A percentile compares a stretch with the other conserved stretches of the same genome.
Conservation (phyloP, 1,284 basidiomycete genomes). For the Cryptococcus sp. region DNA sequence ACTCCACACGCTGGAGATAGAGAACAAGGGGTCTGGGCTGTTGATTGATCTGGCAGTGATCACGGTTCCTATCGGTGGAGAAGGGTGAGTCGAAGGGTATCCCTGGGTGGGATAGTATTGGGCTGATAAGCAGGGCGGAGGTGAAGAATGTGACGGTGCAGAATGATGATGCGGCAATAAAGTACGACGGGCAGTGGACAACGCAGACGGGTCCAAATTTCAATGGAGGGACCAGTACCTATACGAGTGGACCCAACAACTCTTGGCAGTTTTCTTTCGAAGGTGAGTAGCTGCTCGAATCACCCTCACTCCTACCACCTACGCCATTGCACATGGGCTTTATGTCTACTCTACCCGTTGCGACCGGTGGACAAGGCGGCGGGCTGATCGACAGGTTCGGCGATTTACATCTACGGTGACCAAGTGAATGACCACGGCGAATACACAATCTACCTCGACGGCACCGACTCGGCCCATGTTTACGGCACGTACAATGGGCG, state of each 20-base stretch:
- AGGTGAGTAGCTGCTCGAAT: constrained; percentile 13
- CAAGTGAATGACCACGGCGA: constrained; percentile 48
- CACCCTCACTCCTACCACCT: not conserved
- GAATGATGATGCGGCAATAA: constrained; percentile 25
- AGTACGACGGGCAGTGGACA: constrained; percentile 42
- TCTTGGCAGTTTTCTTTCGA: constrained; percentile 34
- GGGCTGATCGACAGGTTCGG: constrained; percentile 32
- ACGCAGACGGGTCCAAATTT: constrained; percentile 38
- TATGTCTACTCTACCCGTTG: too few relatives aligned
- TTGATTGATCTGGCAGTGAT: constrained; percentile 35
- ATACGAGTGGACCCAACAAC: constrained; percentile 33
- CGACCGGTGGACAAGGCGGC: too few relatives aligned
- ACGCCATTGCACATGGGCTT: not conserved
- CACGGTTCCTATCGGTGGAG: constrained; percentile 26
- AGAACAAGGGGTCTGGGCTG: constrained; percentile 33
- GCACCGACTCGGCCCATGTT: constrained; percentile 9
- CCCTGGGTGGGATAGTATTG: not conserved
- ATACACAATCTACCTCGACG: constrained; percentile 42
- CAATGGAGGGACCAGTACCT: constrained; percentile 34
- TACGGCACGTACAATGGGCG: constrained; percentile 32
- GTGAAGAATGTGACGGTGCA: constrained; percentile 42
- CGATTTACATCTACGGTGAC: constrained; percentile 47
- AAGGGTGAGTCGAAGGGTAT: constrained; percentile 24
- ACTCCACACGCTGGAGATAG: constrained; percentile 25
- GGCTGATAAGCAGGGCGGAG: constrained; percentile 22